Base-by-base conservation (phyloP, 805 yeast species). In the Metschnikowia henanensis region DNA sequence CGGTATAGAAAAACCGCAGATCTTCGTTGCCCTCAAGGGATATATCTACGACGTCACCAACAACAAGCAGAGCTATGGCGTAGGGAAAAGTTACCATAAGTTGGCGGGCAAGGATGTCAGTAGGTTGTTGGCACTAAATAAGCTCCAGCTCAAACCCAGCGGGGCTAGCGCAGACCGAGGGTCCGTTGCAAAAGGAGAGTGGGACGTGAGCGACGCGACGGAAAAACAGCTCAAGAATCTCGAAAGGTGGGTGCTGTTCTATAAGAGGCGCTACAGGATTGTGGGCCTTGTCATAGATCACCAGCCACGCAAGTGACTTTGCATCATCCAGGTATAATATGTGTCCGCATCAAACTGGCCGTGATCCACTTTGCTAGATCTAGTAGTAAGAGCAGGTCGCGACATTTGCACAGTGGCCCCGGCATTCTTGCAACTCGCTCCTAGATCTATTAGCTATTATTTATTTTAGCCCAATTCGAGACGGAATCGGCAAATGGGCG, bases 21-120 rank as follows among this genome's bases (percentile, higher is more conserved):
- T 86, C 51, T 88, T 81, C 62, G 84, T 88, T 16, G 94, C 81
- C 6, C 82, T 88, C 54, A 81, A 82, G 48, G 94, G 95, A 17
- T 73, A 72, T 2, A 79, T 89, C 9, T 89, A 87, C 60, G 96
- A 88, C 56, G 96, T 89, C 8, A 76, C 87, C 0, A 59, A 68
- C 35, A 88, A 87, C 57, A 53, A 61, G 10, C 78, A 75, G 13
- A 83, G 82, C 30, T 88, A 88, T 59, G 96, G 95, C 0, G 83
- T 84, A 3, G 91, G 90, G 0, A 77, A 80, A 47, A 81, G 83
- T 18, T 89, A 88, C 62, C 81, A 80, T 55, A 79, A 73, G 6
- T 72, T 88, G 32, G 87, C 81, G 8, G 96, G 92, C 5, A 79
- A 77, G 50, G 96, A 88, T 53, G 87, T 87, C 18, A 79, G 87